Conservation (phyloP, 495 filamentous ascomycete species). For the Cryomyces minteri region DNA sequence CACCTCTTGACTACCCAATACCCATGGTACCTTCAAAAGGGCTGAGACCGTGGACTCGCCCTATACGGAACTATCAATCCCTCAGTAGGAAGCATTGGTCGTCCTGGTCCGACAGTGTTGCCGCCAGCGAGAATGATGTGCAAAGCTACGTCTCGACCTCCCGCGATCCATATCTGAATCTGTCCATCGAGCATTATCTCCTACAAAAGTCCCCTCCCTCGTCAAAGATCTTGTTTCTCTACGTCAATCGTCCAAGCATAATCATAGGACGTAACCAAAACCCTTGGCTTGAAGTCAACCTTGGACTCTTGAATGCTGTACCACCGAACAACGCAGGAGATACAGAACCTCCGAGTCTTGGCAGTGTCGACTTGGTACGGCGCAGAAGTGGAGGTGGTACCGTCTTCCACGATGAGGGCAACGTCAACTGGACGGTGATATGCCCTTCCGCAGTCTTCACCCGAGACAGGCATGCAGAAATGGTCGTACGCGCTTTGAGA, state of each 20-base stretch:
- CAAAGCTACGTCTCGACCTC: constrained; percentile 65
- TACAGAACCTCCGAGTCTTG: constrained; percentile 13
- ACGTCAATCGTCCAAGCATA: constrained; percentile 68
- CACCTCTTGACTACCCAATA: too few relatives aligned
- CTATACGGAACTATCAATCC: not conserved
- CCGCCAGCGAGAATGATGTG: constrained; percentile 17
- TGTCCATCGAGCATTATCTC: constrained; percentile 87
- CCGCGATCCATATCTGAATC: constrained; percentile 70
- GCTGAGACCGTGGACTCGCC: too few relatives aligned
- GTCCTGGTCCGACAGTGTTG: not conserved
- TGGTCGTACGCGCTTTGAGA: constrained; percentile 68
- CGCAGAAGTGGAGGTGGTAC: constrained; percentile 77
- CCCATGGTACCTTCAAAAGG: too few relatives aligned
- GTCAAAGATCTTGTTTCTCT: constrained; percentile 68
- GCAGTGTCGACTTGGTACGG: constrained; percentile 47
- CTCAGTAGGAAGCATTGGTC: not conserved
- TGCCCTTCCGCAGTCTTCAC: constrained; percentile 57
- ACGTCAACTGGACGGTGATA: constrained; percentile 86
- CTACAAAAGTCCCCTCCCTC: constrained; percentile 49
- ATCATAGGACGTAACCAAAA: constrained; percentile 95
- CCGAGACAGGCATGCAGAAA: constrained; percentile 71
- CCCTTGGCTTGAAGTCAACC: constrained; percentile 82
- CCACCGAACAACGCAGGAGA: not conserved
- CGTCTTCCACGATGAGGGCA: constrained; percentile 83
- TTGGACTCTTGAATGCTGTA: constrained; percentile 28